These are phyloP conservation scores for Pelargonium nanum DNA, from an alignment of 345 rosid genomes.

Conservation along the genomic window DNA sequence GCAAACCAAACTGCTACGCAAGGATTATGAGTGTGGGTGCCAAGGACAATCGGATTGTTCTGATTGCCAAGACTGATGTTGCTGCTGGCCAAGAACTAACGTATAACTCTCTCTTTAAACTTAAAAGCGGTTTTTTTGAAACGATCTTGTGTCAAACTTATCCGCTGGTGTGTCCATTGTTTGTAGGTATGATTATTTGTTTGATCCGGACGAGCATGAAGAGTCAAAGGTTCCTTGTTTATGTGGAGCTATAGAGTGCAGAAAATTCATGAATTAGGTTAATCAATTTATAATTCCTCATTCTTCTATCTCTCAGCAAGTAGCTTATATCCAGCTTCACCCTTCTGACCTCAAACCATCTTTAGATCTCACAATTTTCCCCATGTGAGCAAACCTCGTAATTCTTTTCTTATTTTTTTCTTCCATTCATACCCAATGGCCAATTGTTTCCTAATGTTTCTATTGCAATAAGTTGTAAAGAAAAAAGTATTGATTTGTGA, in stretches of 20 bases:
- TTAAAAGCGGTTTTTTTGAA: too few species aligned
- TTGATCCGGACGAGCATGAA: conserved; percentile 76
- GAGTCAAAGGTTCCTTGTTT: conserved; percentile 74
- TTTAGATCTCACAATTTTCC: conserved; percentile 6
- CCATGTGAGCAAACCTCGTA: neutral
- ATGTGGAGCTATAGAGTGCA: conserved; percentile 62
- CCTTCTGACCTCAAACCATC: neutral
- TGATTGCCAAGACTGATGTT: conserved; percentile 67
- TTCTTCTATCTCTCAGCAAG: neutral
- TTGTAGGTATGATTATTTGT: conserved; percentile 82
- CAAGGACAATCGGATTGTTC: conserved; percentile 74
- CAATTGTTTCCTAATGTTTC: neutral
- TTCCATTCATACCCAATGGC: too few species aligned
- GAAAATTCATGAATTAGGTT: conserved; percentile 70
- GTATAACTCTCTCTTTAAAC: conserved; percentile 28
- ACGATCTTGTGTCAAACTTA: too few species aligned
- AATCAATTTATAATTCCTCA: too few species aligned
- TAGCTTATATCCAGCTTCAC: neutral
- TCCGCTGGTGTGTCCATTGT: too few species aligned
- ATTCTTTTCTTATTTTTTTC: conserved; percentile 3
- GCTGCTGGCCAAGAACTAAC: conserved; percentile 79
- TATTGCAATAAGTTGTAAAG: neutral
- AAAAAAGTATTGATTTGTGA: neutral
- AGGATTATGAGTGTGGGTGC: conserved; percentile 85
- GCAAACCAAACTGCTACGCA: conserved; percentile 89